These are phyloP conservation scores for Suillus plorans DNA, from an alignment of 768 basidiomycete species.

Conservation along the genomic window DNA sequence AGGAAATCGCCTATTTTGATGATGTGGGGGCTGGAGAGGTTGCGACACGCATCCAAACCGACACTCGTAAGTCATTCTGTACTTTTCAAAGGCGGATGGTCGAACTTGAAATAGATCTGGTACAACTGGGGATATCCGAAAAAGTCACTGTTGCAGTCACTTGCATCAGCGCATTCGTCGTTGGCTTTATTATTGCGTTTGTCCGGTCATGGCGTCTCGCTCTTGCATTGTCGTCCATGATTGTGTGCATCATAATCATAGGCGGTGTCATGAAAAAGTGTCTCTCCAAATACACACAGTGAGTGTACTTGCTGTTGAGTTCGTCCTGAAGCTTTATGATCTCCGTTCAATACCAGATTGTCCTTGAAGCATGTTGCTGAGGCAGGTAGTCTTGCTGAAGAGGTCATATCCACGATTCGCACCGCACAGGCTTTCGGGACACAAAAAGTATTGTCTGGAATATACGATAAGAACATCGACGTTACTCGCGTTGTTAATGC, in stretches of 20 bases:
- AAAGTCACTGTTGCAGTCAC: slow-evolving; percentile 42
- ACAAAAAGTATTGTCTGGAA: slow-evolving; percentile 37
- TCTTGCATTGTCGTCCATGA: slow-evolving; percentile 45
- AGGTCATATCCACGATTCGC: slow-evolving; percentile 55
- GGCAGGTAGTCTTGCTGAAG: slow-evolving; percentile 56
- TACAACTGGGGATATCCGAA: slow-evolving; percentile 55
- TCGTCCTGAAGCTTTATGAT: neutral
- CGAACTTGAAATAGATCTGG: slow-evolving; percentile 29
- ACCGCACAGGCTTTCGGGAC: slow-evolving; percentile 59
- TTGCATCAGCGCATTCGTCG: slow-evolving; percentile 43
- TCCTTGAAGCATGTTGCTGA: slow-evolving; percentile 45
- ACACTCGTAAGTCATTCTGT: slow-evolving; percentile 13
- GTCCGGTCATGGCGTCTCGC: slow-evolving; percentile 46
- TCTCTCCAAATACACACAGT: slow-evolving; percentile 30
- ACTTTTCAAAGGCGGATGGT: neutral
- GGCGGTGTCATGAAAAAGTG: slow-evolving; percentile 42
- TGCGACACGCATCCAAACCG: slow-evolving; percentile 46
- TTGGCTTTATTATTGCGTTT: slow-evolving; percentile 47
- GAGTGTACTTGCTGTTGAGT: neutral
- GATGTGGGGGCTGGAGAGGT: slow-evolving; percentile 55
- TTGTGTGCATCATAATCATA: slow-evolving; percentile 49
- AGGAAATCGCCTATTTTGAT: slow-evolving; percentile 49
- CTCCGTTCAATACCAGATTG: slow-evolving; percentile 15
- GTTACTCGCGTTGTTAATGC: slow-evolving; percentile 33
- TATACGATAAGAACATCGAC: slow-evolving; percentile 45